A percentile compares a stretch with the other conserved stretches of the same genome.
These are phyloP conservation scores for Sphagnum magellanicum DNA, from an alignment of 228 moss, liverwort and hornwort species.

Conservation along the genomic window DNA sequence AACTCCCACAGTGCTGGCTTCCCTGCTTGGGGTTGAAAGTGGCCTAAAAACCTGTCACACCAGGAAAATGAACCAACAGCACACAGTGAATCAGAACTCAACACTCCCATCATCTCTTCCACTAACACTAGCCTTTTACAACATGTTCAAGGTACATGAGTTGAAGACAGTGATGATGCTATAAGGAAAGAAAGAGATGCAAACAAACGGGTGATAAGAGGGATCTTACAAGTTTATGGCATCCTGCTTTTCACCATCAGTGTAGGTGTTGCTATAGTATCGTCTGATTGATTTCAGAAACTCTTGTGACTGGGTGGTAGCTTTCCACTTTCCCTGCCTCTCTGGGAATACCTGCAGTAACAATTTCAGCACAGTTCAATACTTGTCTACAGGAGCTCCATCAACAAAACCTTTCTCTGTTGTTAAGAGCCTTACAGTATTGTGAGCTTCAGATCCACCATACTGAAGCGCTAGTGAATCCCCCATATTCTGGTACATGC, in stretches of 20 bases:
- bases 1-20: constrained; percentile 88
- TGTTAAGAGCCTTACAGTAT: constrained; percentile 44
- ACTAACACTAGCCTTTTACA: not conserved
- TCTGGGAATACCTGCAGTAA: constrained; percentile 69
- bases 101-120: not conserved
- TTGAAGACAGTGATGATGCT: not conserved
- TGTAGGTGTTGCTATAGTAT: constrained; percentile 81
- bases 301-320: constrained; percentile 79
- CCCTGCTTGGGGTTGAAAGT: constrained; percentile 76
- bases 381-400: too few relatives aligned
- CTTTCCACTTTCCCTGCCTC: constrained; percentile 92
- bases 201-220: not conserved
- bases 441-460: constrained; percentile 90
- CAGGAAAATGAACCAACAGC: not conserved
- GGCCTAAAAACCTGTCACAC: constrained; percentile 67
- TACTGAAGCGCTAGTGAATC: constrained; percentile 86
- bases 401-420: too few relatives aligned
- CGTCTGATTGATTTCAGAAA: constrained; percentile 85
- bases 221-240: constrained; percentile 87
- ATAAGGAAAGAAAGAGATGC: not conserved
- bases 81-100: not conserved
- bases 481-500: constrained; percentile 86
- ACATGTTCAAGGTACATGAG: not conserved
- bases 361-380: not conserved
- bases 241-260: constrained; percentile 93